Evolutionary conservation across 1,284 basidiomycete species (phyloP).

Genomic region (Amylostereum chailletii): DNA sequence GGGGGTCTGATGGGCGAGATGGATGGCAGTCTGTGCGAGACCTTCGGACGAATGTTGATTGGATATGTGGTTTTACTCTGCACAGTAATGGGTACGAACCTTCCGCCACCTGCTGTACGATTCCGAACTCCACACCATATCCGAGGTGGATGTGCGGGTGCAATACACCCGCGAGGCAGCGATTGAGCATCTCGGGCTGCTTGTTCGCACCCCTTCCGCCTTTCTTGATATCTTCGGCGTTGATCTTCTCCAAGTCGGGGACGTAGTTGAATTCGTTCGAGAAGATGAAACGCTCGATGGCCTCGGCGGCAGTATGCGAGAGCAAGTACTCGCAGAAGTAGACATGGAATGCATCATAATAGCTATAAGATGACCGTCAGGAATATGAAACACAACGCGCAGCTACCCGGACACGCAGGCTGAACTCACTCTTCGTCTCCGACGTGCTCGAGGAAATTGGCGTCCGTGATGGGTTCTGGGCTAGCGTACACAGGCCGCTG

Average conservation of each 20-base stretch:
- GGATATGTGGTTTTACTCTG: not conserved
- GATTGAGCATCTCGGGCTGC: constrained; percentile 50
- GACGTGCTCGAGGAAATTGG: constrained; percentile 40
- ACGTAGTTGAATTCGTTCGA: constrained; percentile 36
- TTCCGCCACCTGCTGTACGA: constrained; percentile 57
- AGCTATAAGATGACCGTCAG: constrained; percentile 27
- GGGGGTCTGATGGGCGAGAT: constrained; percentile 14
- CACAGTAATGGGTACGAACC: constrained; percentile 26
- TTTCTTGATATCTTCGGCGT: constrained; percentile 1
- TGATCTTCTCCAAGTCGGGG: constrained; percentile 1
- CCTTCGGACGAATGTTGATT: constrained; percentile 16
- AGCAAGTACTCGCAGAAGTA: constrained; percentile 45
- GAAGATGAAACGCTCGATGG: constrained; percentile 52
- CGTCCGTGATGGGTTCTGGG: constrained; percentile 30
- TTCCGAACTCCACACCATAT: constrained; percentile 55
- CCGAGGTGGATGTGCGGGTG: constrained; percentile 62
- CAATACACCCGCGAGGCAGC: constrained; percentile 47
- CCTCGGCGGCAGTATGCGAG: constrained; percentile 29
- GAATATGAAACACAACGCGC: not conserved
- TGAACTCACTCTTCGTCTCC: constrained; percentile 35
- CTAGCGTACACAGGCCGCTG: constrained; percentile 31
- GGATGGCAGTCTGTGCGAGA: constrained; percentile 26
- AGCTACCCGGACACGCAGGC: not conserved
- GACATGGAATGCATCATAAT: constrained; percentile 44
- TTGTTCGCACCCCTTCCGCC: constrained; percentile 18